These are phyloP conservation scores for Candida sithepensis DNA, from an alignment of 805 yeast genomes.

Conservation along the genomic window DNA sequence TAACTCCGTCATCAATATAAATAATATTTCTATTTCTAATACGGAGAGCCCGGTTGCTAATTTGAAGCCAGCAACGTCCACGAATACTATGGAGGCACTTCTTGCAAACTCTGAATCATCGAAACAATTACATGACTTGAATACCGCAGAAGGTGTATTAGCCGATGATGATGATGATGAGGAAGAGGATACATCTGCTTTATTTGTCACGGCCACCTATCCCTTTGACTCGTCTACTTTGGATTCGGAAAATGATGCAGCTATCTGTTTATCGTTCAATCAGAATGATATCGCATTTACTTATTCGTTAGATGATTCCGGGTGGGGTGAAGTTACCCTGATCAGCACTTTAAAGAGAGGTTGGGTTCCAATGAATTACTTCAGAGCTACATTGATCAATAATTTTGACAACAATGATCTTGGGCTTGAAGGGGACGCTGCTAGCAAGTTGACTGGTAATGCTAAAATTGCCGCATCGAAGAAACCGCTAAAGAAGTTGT, in stretches of 20 bases:
- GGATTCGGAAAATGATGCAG: constrained; percentile 61
- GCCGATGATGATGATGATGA: constrained; percentile 17
- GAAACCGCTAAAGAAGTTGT: constrained; percentile 50
- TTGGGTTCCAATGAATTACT: constrained; percentile 86
- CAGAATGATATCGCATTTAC: constrained; percentile 72
- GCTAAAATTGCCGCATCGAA: constrained; percentile 38
- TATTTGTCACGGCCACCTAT: constrained; percentile 34
- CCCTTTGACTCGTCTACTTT: constrained; percentile 40
- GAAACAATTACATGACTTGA: constrained; percentile 11
- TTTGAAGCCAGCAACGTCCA: constrained; percentile 3
- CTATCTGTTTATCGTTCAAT: constrained; percentile 70
- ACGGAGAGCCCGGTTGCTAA: constrained; percentile 1
- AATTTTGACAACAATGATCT: constrained; percentile 12
- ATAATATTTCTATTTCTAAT: not conserved
- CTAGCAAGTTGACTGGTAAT: constrained; percentile 11
- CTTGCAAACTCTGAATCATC: constrained; percentile 14
- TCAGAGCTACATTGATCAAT: constrained; percentile 38
- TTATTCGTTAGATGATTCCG: constrained; percentile 73
- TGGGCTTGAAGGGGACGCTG: not conserved
- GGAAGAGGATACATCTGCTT: constrained; percentile 32
- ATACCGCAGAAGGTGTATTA: constrained; percentile 4
- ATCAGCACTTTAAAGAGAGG: constrained; percentile 63
- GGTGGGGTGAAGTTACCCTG: constrained; percentile 85
- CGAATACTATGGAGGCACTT: constrained; percentile 6
- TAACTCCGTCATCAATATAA: not conserved